Evolutionary conservation across 805 yeast species (phyloP), one percentile per base, ranked within the genome.

Genomic region (Groenewaldozyma tartarivorans): DNA sequence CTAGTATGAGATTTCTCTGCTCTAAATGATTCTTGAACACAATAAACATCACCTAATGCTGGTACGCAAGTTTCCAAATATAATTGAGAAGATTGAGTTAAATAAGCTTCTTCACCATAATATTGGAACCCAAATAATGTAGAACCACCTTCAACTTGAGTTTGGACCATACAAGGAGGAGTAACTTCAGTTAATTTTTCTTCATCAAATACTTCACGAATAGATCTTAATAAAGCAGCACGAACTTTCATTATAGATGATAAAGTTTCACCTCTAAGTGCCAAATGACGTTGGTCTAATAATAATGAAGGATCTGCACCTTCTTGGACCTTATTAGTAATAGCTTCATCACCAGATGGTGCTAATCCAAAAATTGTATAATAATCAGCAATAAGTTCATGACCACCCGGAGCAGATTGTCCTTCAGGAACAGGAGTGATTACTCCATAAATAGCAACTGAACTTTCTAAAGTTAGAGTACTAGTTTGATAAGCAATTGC

Each of bases 91-190:
- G 95, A 83, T 68, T 92, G 99, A 16, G 99, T 94, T 58, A 92
- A 72, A 66, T 69, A 92, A 7, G 98, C 97, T 62, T 88, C 92
- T 69, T 92, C 94, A 41, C 96, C 97, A 62, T 92, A 92, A 71
- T 94, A 92, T 62, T 84, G 82, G 69, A 92, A 70, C 56, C 80
- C 78, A 72, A 92, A 92, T 58, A 92, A 71, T 15, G 98, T 92
- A 31, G 96, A 83, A 41, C 99, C 99, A 62, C 99, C 98, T 69
- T 92, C 99, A 45, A 92, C 99, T 71, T 92, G 97, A 31, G 96
- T 88, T 69, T 92, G 98, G 42, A 92, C 99, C 97, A 92, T 92
- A 67, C 97, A 88, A 57, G 99, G 99, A 35, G 98, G 96, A 31
- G 97, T 92, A 45, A 94, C 96, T 71, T 92, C 99, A 24, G 77